Percentiles rank a stretch among this genome's conserved stretches.
These are phyloP conservation scores for Penicillium digitatum DNA, from an alignment of 2,329 filamentous ascomycete genomes.

Conservation along the genomic window DNA sequence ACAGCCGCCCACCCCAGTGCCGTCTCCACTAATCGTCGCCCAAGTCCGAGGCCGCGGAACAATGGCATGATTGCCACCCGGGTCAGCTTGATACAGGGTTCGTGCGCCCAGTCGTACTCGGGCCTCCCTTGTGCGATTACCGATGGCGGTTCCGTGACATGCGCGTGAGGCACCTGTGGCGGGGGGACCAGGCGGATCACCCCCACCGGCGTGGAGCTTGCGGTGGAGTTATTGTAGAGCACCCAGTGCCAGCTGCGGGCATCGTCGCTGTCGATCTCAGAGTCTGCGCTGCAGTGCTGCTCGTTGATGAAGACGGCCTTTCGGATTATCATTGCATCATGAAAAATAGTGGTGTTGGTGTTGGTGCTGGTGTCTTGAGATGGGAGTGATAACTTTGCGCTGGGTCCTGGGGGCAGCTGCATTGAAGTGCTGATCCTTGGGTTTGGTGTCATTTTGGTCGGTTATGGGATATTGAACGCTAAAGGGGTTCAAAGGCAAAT, in stretches of 20 bases:
- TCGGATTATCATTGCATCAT: conserved; percentile 57
- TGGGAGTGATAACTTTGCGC: conserved; percentile 23
- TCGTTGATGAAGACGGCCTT: conserved; percentile 56
- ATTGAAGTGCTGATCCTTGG: conserved; percentile 15
- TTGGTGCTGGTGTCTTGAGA: conserved; percentile 15
- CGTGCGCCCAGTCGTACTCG: conserved; percentile 51
- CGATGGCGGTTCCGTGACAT: conserved; percentile 28
- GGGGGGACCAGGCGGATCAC: conserved; percentile 79
- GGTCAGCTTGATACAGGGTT: conserved; percentile 79
- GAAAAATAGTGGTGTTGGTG: conserved; percentile 52
- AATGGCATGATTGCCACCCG: conserved; percentile 66
- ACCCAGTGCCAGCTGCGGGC: conserved; percentile 79
- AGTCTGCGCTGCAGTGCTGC: conserved; percentile 55
- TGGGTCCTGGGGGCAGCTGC: conserved; percentile 25
- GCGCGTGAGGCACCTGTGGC: conserved; percentile 62
- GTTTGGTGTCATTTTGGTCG: conserved; percentile 6
- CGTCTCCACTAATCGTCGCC: conserved; percentile 61
- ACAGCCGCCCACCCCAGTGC: conserved; percentile 64
- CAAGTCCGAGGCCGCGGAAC: conserved; percentile 64
- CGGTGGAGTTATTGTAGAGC: conserved; percentile 61
- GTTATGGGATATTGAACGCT: background rate
- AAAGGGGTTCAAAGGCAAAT: background rate
- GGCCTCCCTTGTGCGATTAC: conserved; percentile 14
- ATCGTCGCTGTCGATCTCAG: conserved; percentile 81
- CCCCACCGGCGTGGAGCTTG: conserved; percentile 56